Conservation (phyloP, 345 rosid genomes). For the Raphanus sativus region DNA sequence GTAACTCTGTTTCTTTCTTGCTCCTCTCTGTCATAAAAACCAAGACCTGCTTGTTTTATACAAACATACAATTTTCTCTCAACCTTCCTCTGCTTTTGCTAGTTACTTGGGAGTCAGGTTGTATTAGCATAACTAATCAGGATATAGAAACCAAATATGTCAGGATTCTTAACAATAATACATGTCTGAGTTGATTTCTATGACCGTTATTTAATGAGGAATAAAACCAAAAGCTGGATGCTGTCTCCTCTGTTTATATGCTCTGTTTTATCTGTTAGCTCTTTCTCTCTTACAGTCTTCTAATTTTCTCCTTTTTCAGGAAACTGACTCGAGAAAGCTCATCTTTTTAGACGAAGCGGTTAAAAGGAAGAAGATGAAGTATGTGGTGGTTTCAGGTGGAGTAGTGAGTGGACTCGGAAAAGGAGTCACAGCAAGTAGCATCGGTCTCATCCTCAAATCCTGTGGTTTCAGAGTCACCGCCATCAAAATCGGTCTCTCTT, state of each 20-base stretch:
- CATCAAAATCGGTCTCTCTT: conserved; percentile 37
- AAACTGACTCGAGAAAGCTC: background rate
- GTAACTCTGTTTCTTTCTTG: conserved; percentile 17
- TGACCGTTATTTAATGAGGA: background rate
- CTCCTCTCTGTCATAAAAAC: background rate
- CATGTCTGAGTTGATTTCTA: background rate
- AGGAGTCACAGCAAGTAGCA: conserved; percentile 66
- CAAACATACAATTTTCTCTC: background rate
- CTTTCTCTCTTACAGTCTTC: background rate
- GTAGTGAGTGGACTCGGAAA: conserved; percentile 68
- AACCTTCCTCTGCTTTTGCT: conserved; percentile 6
- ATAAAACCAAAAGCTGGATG: conserved; percentile 4
- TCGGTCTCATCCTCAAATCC: conserved; percentile 49
- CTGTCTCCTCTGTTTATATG: conserved; percentile 14
- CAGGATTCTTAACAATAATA: background rate
- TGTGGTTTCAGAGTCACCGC: conserved; percentile 43
- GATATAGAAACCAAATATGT: background rate
- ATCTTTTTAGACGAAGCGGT: background rate
- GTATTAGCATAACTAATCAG: background rate
- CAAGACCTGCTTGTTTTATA: background rate
- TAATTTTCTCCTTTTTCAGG: conserved; percentile 13
- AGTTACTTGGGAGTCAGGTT: conserved; percentile 1
- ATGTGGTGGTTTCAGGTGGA: conserved; percentile 61
- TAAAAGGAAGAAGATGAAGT: conserved; percentile 44
- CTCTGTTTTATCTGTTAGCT: conserved; percentile 12